Percentiles rank a stretch among this genome's conserved stretches.
Evolutionary conservation across 441 rosid species (phyloP).

Genomic region (Rhodomyrtus psidioides): DNA sequence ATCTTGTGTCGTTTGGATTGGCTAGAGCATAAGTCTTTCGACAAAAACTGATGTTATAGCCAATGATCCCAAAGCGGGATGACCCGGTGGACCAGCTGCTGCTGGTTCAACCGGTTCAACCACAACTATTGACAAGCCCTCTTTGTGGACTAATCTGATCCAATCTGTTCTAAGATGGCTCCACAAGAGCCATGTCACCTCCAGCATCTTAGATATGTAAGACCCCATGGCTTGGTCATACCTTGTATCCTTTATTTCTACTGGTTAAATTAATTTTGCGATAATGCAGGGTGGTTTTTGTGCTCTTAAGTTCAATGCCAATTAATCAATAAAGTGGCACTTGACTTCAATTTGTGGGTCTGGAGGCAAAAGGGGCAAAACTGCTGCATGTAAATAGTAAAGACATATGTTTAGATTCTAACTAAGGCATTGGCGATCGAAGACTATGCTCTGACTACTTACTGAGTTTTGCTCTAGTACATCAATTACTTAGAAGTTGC

Average conservation of each 20-base stretch:
- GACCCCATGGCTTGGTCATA: not conserved
- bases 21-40: not conserved
- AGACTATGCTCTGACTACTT: not conserved
- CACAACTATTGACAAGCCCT: not conserved
- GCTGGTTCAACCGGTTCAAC: not conserved
- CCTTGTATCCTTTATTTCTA: not conserved
- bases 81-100: not conserved
- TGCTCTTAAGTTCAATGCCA: not conserved
- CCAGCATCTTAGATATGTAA: not conserved
- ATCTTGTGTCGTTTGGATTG: not conserved
- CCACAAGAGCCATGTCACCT: not conserved
- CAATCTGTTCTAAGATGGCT: not conserved
- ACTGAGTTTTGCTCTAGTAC: not conserved
- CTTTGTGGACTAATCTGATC: not conserved
- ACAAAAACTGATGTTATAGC: not conserved
- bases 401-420: not conserved
- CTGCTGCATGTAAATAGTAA: not conserved
- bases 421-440: not conserved
- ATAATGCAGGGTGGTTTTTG: not conserved
- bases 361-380: not conserved
- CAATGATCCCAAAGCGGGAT: not conserved
- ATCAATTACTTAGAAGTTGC: not conserved
- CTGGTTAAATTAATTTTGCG: not conserved
- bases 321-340: not conserved
- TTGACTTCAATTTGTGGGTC: not conserved